Evolutionary conservation across 352 stramenopile species (phyloP), one percentile per base, ranked within the genome.

Genomic region (Pythium chondricola): DNA sequence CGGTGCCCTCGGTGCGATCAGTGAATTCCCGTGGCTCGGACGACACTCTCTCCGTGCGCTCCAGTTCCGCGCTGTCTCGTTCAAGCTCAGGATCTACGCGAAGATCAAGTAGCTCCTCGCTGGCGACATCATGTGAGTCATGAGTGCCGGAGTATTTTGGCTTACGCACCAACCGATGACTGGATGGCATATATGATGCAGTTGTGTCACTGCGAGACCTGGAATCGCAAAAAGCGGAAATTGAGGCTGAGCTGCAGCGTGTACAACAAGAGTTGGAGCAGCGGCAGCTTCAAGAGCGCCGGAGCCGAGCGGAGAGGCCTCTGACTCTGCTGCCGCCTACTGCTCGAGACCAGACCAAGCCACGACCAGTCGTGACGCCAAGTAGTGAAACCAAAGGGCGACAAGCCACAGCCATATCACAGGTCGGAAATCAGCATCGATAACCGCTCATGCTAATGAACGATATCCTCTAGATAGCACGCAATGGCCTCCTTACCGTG

Each of bases 201-300:
- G 74, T 45, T 30, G 61, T 65, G 10, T 87, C 72, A 9, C 51
- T 87, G 24, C 65, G 66, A 0, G 70, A 79, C 10, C 49, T 87
- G 20, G 75, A 87, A 48, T 48, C 55, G 18, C 72, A 70, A 39
- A 87, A 85, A 46, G 56, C 36, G n/a, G 58, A 80, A 42, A 87
- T 87, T 42, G 70, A 82, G 41, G 48, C 43, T n/a, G 70, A 82
- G 40, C 46, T 82, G 4, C 49, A 58, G 43, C 67, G 65, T 30
- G 67, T 81, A 21, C 67, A 77, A 39, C 52, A 56, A 3, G 70
- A 81, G 33, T 50, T 81, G 1, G 56, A 67, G 40, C 47, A 63
- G 29, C 56, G 70, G 13, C 45, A 71, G 42, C 45, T 36, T 0
- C 50, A 66, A 5, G 50, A 65, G 29, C 32, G 49, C 2, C 49